These are phyloP conservation scores for Nakaseomyces kungkrabaensis DNA, from an alignment of 1,139 yeast genomes.

Conservation along the genomic window DNA sequence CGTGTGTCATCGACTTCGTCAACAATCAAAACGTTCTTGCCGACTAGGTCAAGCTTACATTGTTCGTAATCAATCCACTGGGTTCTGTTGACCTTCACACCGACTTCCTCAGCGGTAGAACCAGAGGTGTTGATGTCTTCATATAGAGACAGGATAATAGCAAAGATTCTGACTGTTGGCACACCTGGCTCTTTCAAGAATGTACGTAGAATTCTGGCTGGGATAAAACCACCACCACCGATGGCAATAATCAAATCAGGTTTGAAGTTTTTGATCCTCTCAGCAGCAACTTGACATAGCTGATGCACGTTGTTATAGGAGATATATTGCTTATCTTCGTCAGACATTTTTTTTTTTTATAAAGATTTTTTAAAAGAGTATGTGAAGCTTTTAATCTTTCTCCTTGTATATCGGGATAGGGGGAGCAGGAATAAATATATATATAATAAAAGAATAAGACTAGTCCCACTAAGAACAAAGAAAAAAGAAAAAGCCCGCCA, in stretches of 20 bases:
- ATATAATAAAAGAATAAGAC: not conserved
- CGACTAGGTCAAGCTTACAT: constrained; percentile 41
- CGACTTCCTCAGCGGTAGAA: constrained; percentile 39
- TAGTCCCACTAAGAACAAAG: not conserved
- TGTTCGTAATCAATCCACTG: constrained; percentile 62
- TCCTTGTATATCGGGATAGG: too few species aligned
- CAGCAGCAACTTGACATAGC: constrained; percentile 48
- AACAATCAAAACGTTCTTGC: constrained; percentile 52
- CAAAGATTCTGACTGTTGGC: constrained; percentile 55
- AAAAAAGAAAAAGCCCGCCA: not conserved
- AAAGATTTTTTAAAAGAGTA: too few species aligned
- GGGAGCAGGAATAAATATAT: not conserved
- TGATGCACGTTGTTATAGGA: constrained; percentile 57
- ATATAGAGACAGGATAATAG: constrained; percentile 52
- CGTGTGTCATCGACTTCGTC: constrained; percentile 64
- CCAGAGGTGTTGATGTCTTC: constrained; percentile 43
- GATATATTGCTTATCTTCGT: constrained; percentile 40
- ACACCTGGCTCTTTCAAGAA: constrained; percentile 46
- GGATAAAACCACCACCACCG: constrained; percentile 65
- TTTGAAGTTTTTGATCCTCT: constrained; percentile 36
- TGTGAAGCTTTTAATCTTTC: too few species aligned
- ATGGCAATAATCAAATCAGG: constrained; percentile 55
- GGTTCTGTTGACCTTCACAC: constrained; percentile 52
- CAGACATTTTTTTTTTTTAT: constrained; percentile 17
- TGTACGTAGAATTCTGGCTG: constrained; percentile 54